These are phyloP conservation scores for Colletotrichum phormii DNA, from an alignment of 2,329 filamentous ascomycete genomes.

Conservation along the genomic window DNA sequence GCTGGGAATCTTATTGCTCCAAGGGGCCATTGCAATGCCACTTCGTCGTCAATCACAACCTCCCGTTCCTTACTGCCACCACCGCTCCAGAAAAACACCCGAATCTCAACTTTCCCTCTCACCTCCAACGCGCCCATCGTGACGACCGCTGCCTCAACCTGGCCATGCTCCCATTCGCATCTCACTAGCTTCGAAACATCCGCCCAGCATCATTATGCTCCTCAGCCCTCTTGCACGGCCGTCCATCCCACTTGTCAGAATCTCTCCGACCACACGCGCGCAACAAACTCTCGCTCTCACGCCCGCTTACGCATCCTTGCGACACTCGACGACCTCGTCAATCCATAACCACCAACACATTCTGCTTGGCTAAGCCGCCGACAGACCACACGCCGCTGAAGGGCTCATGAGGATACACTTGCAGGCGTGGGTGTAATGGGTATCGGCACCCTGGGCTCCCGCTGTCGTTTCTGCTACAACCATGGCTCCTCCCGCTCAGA, in stretches of 20 bases:
- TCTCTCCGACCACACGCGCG: conserved; percentile 23
- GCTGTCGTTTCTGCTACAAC: conserved; percentile 39
- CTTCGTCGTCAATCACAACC: conserved; percentile 32
- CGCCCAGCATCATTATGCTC: conserved; percentile 37
- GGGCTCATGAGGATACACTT: conserved; percentile 39
- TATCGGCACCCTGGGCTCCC: conserved; percentile 45
- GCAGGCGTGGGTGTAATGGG: conserved; percentile 50
- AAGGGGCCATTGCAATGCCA: conserved; percentile 37
- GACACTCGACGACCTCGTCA: conserved; percentile 2
- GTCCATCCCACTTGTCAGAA: conserved; percentile 31
- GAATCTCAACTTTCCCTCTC: neutral
- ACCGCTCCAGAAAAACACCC: conserved; percentile 21
- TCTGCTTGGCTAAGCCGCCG: conserved; percentile 8
- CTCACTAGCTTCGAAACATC: conserved; percentile 30
- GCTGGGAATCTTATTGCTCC: conserved; percentile 35
- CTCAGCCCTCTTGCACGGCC: conserved; percentile 34
- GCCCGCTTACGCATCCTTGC: conserved; percentile 15
- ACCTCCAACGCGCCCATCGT: neutral
- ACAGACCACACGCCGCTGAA: conserved; percentile 22
- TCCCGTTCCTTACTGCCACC: conserved; percentile 8
- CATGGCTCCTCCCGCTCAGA: conserved; percentile 55
- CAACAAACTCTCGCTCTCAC: conserved; percentile 18
- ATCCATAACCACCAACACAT: neutral
- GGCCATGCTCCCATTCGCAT: conserved; percentile 27
- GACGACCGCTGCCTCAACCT: neutral